phyloP scores from a whole-genome alignment of 2,329 filamentous ascomycete genomes.

The Metarhizium rileyi region DNA sequence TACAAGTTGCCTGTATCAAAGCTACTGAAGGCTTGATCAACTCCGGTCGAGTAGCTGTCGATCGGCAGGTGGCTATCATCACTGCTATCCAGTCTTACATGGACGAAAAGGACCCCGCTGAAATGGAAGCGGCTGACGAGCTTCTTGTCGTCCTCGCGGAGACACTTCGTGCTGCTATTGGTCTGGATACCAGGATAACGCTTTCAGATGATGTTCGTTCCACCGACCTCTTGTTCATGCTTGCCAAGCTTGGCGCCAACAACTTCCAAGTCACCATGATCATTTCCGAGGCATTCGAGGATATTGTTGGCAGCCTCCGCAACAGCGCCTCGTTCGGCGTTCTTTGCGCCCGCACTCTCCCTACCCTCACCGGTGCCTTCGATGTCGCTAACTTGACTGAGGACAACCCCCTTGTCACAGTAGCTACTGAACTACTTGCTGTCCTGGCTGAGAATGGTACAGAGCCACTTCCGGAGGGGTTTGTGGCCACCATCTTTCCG shows the following conservation, averaged over 20 bases:
- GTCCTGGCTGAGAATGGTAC: constrained; percentile 74
- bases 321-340: constrained; percentile 61
- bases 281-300: constrained; percentile 85
- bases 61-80: constrained; percentile 52
- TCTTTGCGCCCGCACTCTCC: constrained; percentile 77
- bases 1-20: constrained; percentile 86
- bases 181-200: constrained; percentile 65
- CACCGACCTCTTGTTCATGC: constrained; percentile 73
- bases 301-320: constrained; percentile 62
- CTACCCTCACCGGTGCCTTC: constrained; percentile 79
- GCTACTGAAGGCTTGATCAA: constrained; percentile 61
- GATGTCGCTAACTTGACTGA: constrained; percentile 79
- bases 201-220: constrained; percentile 64
- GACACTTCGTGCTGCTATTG: constrained; percentile 72
- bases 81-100: constrained; percentile 65
- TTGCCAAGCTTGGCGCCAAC: constrained; percentile 77
- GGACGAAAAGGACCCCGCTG: constrained; percentile 66
- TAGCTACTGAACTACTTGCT: constrained; percentile 76
- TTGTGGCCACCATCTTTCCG: constrained; percentile 76
- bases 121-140: constrained; percentile 83
- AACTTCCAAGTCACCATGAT: constrained; percentile 89
- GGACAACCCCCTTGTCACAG: constrained; percentile 74
- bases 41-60: constrained; percentile 38
- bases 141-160: constrained; percentile 84
- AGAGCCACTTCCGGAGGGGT: constrained; percentile 76